Conservation (phyloP, 257 asterid genomes). For the Primulina tabacum region DNA sequence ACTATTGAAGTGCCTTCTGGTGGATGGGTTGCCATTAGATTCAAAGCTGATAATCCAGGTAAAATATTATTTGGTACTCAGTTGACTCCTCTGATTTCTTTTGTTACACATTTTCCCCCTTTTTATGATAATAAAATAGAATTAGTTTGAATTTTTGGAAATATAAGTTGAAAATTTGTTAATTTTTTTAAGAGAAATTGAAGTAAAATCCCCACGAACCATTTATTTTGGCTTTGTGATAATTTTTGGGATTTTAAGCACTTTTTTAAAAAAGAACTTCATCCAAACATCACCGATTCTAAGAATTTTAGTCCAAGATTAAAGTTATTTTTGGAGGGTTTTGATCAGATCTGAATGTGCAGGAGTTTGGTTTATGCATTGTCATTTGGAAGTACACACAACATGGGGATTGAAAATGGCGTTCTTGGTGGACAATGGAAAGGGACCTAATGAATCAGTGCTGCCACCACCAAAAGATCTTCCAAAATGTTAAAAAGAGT, state of each 20-base stretch:
- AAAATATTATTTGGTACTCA: neutral
- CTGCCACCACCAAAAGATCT: slow-evolving; percentile 83
- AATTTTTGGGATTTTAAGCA: no score
- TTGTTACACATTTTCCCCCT: no score
- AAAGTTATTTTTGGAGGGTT: no score
- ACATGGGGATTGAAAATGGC: slow-evolving; percentile 90
- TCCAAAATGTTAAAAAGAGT: slow-evolving; percentile 52
- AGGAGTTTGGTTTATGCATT: slow-evolving; percentile 94
- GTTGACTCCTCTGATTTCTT: neutral
- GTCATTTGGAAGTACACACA: slow-evolving; percentile 91
- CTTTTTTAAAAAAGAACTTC: no score
- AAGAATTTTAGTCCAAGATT: no score
- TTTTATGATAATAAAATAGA: no score
- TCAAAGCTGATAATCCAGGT: slow-evolving; percentile 94
- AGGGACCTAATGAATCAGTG: slow-evolving; percentile 55
- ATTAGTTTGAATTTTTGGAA: no score
- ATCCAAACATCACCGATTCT: no score
- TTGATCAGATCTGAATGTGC: neutral
- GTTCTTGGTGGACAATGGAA: slow-evolving; percentile 84
- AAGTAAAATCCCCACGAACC: no score
- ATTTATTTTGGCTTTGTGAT: no score
- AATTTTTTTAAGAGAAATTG: no score
- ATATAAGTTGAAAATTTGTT: no score
- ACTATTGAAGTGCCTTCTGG: slow-evolving; percentile 90
- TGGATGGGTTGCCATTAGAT: slow-evolving; percentile 93